These are phyloP conservation scores for Podila epigama DNA, from an alignment of 192 early-diverging fungal species.

Conservation along the genomic window DNA sequence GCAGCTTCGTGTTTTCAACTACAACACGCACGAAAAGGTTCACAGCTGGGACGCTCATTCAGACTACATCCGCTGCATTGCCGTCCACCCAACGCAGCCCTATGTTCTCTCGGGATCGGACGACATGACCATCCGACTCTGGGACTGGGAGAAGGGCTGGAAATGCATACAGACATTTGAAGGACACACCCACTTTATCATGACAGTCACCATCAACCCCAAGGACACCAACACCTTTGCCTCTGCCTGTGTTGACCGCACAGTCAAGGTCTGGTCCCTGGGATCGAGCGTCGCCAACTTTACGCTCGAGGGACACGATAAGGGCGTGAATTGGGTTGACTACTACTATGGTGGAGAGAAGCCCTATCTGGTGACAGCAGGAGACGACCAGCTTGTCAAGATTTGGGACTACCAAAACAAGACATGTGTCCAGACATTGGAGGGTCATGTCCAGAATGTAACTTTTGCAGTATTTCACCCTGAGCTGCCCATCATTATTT, in stretches of 20 bases:
- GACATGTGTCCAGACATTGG: constrained; percentile 97
- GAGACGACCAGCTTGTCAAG: constrained; percentile 93
- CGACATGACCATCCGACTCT: constrained; percentile 97
- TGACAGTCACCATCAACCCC: constrained; percentile 97
- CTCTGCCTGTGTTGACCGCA: constrained; percentile 96
- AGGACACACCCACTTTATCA: constrained; percentile 98
- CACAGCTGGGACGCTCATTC: constrained; percentile 94
- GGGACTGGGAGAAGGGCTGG: constrained; percentile 99
- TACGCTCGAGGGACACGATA: constrained; percentile 96
- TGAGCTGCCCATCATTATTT: constrained; percentile 94
- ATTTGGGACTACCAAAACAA: constrained; percentile 99
- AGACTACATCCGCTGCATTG: constrained; percentile 97
- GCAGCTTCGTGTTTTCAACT: constrained; percentile 98
- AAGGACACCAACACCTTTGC: constrained; percentile 99
- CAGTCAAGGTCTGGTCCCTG: constrained; percentile 98
- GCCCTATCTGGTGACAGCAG: constrained; percentile 95
- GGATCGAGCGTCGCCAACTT: constrained; percentile 96
- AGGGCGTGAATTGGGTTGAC: constrained; percentile 98
- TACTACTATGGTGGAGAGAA: constrained; percentile 99
- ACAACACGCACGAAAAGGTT: constrained; percentile 99
- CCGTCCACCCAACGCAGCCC: constrained; percentile 95
- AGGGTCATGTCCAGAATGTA: constrained; percentile 97
- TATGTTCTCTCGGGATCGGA: constrained; percentile 94
- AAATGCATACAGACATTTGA: constrained; percentile 96
- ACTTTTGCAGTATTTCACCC: constrained; percentile 93